Percentiles rank a stretch among this genome's conserved stretches.
These are phyloP conservation scores for Plasmodium inui DNA, from an alignment of 169 alveolate genomes.

Conservation along the genomic window DNA sequence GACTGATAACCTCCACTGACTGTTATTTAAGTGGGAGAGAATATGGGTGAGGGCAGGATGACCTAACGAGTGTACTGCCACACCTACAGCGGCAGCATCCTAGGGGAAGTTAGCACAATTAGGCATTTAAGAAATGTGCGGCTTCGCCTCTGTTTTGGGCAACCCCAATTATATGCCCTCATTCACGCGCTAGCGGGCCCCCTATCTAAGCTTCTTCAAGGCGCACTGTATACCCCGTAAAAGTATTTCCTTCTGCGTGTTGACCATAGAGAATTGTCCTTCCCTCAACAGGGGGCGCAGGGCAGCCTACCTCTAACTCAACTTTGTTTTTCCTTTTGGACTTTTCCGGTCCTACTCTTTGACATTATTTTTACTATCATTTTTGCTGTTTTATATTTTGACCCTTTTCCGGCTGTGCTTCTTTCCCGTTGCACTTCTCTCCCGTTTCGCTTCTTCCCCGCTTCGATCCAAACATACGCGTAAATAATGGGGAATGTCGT, in stretches of 20 bases:
- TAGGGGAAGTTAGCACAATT: background rate
- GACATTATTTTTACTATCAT: too few species aligned
- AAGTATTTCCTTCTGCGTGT: background rate
- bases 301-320: background rate
- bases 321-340: background rate
- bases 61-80: background rate
- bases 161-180: background rate
- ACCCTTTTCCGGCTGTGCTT: background rate
- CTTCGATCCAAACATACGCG: background rate
- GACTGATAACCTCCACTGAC: background rate
- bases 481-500: conserved; percentile 38
- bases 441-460: background rate
- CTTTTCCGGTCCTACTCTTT: background rate
- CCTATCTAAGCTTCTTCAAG: background rate
- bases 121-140: background rate
- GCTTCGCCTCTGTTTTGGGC: background rate
- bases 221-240: background rate
- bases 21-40: background rate
- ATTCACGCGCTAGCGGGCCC: background rate
- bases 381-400: background rate
- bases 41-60: background rate
- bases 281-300: background rate
- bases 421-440: background rate
- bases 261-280: background rate
- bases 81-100: background rate